A percentile compares a stretch with the other conserved stretches of the same genome.
These are phyloP conservation scores for Sporothrix euskadiensis DNA, from an alignment of 2,329 filamentous ascomycete species.

Conservation along the genomic window DNA sequence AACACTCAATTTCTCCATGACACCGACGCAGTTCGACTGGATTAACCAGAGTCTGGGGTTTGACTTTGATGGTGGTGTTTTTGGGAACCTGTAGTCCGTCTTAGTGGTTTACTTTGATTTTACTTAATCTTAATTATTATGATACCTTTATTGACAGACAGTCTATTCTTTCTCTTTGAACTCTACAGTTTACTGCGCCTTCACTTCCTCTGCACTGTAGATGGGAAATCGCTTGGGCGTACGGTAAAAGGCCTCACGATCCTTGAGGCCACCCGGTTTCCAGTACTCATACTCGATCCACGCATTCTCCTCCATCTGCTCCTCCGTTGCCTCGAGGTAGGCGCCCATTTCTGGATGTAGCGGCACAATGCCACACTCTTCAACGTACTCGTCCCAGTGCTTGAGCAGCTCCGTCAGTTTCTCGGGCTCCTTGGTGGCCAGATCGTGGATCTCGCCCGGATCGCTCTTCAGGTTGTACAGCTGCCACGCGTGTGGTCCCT, in stretches of 20 bases:
- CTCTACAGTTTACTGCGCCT: neutral
- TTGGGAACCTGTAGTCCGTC: neutral
- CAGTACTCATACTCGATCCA: conserved; percentile 28
- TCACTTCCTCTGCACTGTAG: neutral
- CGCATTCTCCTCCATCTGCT: conserved; percentile 27
- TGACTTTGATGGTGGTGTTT: conserved; percentile 12
- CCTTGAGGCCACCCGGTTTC: conserved; percentile 21
- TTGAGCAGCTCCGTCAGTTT: conserved; percentile 39
- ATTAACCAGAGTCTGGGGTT: conserved; percentile 26
- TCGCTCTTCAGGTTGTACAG: conserved; percentile 50
- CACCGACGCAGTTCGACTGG: conserved; percentile 26
- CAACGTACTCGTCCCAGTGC: conserved; percentile 42
- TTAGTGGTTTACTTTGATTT: neutral
- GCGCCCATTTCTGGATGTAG: conserved; percentile 22
- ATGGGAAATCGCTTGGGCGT: conserved; percentile 22
- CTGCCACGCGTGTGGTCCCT: conserved; percentile 52
- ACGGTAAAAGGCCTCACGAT: conserved; percentile 18
- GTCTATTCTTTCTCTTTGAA: neutral
- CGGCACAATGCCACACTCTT: conserved; percentile 52
- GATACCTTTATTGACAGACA: neutral
- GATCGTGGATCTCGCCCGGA: conserved; percentile 48
- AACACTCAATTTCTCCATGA: conserved; percentile 26
- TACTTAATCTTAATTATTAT: neutral
- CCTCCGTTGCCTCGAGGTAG: conserved; percentile 24
- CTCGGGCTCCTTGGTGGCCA: conserved; percentile 40